Evolutionary conservation across 1,139 yeast species (phyloP).

Genomic region (Hyphopichia buzzinii): DNA sequence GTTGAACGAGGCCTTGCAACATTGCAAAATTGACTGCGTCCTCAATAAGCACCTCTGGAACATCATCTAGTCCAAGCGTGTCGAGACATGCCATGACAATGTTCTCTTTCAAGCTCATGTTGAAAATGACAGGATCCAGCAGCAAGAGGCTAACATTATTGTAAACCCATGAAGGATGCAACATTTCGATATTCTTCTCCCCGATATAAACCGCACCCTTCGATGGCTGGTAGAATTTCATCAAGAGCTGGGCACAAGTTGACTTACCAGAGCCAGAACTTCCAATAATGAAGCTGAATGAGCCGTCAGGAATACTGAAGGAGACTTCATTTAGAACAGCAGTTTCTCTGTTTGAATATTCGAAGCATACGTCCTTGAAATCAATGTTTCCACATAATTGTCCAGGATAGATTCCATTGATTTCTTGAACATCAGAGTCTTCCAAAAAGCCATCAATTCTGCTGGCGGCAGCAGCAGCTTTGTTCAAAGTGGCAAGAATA

Average conservation of each 20-base stretch:
- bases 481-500: slow-evolving; percentile 55
- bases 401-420: slow-evolving; percentile 6
- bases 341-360: slow-evolving; percentile 57
- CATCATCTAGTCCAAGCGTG: slow-evolving; percentile 19
- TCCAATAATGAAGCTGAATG: slow-evolving; percentile 69
- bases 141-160: slow-evolving; percentile 70
- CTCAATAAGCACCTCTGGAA: slow-evolving; percentile 26
- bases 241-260: slow-evolving; percentile 62
- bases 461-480: slow-evolving; percentile 60
- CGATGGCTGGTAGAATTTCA: slow-evolving; percentile 52
- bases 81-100: slow-evolving; percentile 45
- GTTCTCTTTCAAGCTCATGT: slow-evolving; percentile 62
- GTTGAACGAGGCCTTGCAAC: slow-evolving; percentile 43
- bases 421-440: not conserved
- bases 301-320: slow-evolving; percentile 44
- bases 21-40: slow-evolving; percentile 55
- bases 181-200: slow-evolving; percentile 40
- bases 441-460: slow-evolving; percentile 28
- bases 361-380: slow-evolving; percentile 55
- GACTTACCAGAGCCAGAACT: slow-evolving; percentile 93
- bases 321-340: slow-evolving; percentile 45
- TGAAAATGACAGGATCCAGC: slow-evolving; percentile 66
- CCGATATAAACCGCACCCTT: slow-evolving; percentile 70
- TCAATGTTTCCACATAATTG: slow-evolving; percentile 39
- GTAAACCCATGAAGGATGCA: slow-evolving; percentile 54